A percentile compares a stretch with the other conserved stretches of the same genome.
Conservation (phyloP, 2,329 filamentous ascomycete species). For the Fusarium sp. region DNA sequence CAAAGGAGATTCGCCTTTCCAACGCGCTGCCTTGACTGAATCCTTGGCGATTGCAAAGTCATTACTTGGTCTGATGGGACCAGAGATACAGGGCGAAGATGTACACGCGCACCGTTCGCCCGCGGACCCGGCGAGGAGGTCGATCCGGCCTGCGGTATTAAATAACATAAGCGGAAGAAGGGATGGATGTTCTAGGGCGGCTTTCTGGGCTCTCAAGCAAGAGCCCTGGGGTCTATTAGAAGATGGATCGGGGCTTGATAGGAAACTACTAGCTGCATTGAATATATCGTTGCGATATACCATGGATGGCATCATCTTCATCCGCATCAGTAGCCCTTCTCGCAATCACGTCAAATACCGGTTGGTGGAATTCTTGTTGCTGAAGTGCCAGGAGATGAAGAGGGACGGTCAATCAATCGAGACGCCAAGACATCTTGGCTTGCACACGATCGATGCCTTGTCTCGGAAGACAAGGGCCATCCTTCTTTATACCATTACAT, state of each 20-base stretch:
- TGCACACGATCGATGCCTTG: neutral
- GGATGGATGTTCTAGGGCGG: neutral
- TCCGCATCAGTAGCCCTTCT: neutral
- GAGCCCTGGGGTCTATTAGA: neutral
- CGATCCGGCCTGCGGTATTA: neutral
- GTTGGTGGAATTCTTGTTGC: neutral
- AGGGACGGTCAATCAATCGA: neutral
- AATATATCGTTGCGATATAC: neutral
- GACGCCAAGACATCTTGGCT: neutral
- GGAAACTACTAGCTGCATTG: neutral
- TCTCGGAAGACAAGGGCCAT: neutral
- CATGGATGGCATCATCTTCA: neutral
- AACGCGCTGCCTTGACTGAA: neutral
- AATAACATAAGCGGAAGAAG: neutral
- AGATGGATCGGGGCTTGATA: neutral
- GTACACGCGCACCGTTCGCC: neutral
- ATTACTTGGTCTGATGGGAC: neutral
- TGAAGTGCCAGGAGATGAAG: neutral
- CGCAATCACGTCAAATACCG: neutral
- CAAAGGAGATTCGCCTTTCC: neutral
- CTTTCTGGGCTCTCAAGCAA: neutral
- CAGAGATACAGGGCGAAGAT: neutral
- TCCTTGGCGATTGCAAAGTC: neutral
- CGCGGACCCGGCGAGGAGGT: neutral
- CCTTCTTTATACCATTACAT: neutral